Percentiles rank a stretch among this genome's conserved stretches.
Evolutionary conservation across 169 alveolate genomes (phyloP).

Genomic region (Condylostoma magnum): DNA sequence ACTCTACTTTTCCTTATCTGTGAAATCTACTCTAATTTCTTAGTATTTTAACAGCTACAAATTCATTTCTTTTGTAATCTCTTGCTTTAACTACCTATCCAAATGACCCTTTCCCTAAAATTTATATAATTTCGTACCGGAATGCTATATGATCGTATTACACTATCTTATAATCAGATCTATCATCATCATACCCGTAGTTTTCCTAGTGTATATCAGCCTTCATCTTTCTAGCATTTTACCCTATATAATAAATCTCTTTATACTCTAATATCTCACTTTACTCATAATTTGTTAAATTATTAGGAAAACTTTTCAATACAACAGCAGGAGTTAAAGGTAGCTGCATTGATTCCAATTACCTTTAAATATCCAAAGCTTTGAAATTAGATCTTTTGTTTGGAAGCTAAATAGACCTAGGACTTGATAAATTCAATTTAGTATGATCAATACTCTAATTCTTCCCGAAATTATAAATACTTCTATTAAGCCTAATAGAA

Average conservation of each 20-base stretch:
- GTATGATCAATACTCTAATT: too few species aligned
- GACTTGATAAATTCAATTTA: too few species aligned
- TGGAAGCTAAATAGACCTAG: too few species aligned
- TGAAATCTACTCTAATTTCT: constrained; percentile 65
- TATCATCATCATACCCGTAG: constrained; percentile 65
- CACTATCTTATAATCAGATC: constrained; percentile 61
- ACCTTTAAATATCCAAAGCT: too few species aligned
- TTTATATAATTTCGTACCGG: constrained; percentile 65
- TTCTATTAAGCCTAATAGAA: too few species aligned
- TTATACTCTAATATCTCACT: constrained; percentile 48
- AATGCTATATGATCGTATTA: constrained; percentile 62
- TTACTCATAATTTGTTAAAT: constrained; percentile 39
- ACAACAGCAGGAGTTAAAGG: neutral
- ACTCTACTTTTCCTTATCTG: constrained; percentile 69
- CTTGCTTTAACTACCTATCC: constrained; percentile 77
- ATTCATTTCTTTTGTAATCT: constrained; percentile 69
- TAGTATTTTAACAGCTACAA: constrained; percentile 72
- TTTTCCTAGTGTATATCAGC: constrained; percentile 37
- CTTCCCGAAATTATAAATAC: too few species aligned
- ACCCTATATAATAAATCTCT: constrained; percentile 46
- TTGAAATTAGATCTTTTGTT: too few species aligned
- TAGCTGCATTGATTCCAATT: neutral
- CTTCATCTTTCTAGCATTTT: constrained; percentile 26
- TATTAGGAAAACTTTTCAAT: neutral
- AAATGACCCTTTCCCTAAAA: constrained; percentile 80